Evolutionary conservation across 1,284 basidiomycete species (phyloP), one percentile per base, ranked within the genome.

Genomic region (Melampsora larici-populina): DNA sequence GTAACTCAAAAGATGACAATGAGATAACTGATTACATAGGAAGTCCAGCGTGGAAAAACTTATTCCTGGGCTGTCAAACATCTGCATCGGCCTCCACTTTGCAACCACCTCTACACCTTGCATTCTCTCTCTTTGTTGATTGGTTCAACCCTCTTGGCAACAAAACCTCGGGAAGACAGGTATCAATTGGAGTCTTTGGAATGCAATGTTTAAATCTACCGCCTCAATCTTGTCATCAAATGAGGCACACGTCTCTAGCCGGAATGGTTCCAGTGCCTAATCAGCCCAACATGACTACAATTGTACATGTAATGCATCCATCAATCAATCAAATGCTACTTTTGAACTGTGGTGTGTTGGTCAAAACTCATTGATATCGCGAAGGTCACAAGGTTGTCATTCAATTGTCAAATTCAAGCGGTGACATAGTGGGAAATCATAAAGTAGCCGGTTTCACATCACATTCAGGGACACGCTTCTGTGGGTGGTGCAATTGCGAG

Each of bases 81-180:
- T 43, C 9, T 17, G n/a, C 55, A 5, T n/a, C 55, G n/a, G n/a
- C n/a, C 15, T n/a, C 55, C 4, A 21, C 55, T 7, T 8, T 7
- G n/a, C n/a, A n/a, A n/a, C n/a, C 55, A 60, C n/a, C 29, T 33
- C 18, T 36, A 26, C 15, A 64, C 8, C 31, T 31, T 6, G 63
- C 21, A 26, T 64, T 29, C 21, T 31, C 26, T n/a, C 33, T 36
- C 6, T 64, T 64, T 64, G 63, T 36, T 33, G 24, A 64, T 36
- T 64, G 63, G 63, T 64, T 29, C 33, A 64, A 64, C 29, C 63
- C 63, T 6, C 31, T 64, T 64, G 24, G 26, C 4, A 64, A 64
- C 18, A 64, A 64, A 21, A n/a, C 31, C 21, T 64, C 63, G 11
- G 63, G 63, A 64, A 64, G 33, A 33, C 24, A 64, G 18, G 63